These are phyloP conservation scores for Thielaviopsis populi DNA, from an alignment of 2,329 filamentous ascomycete genomes.

Conservation along the genomic window DNA sequence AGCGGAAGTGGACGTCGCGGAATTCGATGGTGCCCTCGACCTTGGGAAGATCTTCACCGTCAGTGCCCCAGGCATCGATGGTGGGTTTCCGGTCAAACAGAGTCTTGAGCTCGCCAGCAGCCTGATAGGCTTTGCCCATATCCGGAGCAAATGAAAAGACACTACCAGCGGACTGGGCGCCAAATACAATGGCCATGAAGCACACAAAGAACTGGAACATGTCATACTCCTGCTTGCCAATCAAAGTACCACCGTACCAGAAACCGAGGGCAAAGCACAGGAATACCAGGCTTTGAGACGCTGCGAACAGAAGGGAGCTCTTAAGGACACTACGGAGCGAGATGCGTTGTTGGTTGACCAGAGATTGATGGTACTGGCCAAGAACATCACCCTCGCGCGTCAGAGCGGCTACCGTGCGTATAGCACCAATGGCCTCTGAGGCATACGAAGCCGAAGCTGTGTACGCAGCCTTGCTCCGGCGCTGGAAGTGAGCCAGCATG, in stretches of 20 bases:
- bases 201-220: constrained; percentile 87
- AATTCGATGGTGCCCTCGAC: constrained; percentile 77
- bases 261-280: constrained; percentile 76
- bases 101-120: constrained; percentile 63
- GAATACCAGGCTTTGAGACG: constrained; percentile 72
- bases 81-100: constrained; percentile 69
- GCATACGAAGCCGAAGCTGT: constrained; percentile 71
- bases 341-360: constrained; percentile 49
- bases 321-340: constrained; percentile 61
- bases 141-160: constrained; percentile 84
- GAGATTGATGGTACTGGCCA: constrained; percentile 49
- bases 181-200: constrained; percentile 78
- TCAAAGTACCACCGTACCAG: constrained; percentile 75
- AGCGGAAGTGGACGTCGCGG: constrained; percentile 83
- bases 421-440: constrained; percentile 84
- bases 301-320: constrained; percentile 66
- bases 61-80: constrained; percentile 67
- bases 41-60: constrained; percentile 45
- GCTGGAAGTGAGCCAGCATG: constrained; percentile 65
- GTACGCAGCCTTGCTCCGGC: constrained; percentile 65
- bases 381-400: constrained; percentile 77
- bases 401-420: constrained; percentile 81
- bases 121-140: constrained; percentile 83
- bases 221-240: constrained; percentile 53
- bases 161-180: constrained; percentile 77